Conservation (phyloP, 441 rosid genomes). For the Cnidoscolus chayamansa region DNA sequence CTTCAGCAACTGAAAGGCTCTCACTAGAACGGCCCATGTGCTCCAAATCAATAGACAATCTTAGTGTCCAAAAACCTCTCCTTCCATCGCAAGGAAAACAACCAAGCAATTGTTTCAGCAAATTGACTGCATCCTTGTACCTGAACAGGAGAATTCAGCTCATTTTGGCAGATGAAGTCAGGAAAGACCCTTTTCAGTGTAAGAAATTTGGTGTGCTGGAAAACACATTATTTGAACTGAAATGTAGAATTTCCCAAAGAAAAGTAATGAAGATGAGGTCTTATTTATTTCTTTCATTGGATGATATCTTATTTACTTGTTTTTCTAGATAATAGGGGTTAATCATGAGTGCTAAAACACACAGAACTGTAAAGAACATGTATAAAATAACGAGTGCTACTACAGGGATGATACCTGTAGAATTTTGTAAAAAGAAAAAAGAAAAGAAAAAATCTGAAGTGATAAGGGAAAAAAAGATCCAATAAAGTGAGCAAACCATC, state of each 20-base stretch:
- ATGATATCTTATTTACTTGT: not conserved
- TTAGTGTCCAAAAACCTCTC: conserved; percentile 91
- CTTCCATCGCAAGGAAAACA: conserved; percentile 64
- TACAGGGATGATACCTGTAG: not conserved
- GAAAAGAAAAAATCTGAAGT: no score
- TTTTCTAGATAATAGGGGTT: not conserved
- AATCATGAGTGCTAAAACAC: not conserved
- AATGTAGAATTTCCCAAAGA: not conserved
- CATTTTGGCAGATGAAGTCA: not conserved
- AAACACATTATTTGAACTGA: not conserved
- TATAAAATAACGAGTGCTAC: not conserved
- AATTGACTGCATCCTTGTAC: conserved; percentile 55
- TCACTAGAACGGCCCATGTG: conserved; percentile 64
- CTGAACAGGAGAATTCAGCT: conserved; percentile 37
- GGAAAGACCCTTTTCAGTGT: not conserved
- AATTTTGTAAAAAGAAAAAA: not conserved
- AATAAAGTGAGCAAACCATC: not conserved
- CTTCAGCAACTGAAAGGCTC: conserved; percentile 78
- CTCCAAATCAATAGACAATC: conserved; percentile 84
- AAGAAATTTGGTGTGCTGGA: not conserved
- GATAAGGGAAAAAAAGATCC: no score
- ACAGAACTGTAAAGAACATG: conserved; percentile 1
- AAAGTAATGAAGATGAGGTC: not conserved
- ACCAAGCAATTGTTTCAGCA: conserved; percentile 58
- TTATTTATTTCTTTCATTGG: not conserved